Evolutionary conservation across 495 filamentous ascomycete genomes (phyloP).

Genomic region (Penicillium cataractarum): DNA sequence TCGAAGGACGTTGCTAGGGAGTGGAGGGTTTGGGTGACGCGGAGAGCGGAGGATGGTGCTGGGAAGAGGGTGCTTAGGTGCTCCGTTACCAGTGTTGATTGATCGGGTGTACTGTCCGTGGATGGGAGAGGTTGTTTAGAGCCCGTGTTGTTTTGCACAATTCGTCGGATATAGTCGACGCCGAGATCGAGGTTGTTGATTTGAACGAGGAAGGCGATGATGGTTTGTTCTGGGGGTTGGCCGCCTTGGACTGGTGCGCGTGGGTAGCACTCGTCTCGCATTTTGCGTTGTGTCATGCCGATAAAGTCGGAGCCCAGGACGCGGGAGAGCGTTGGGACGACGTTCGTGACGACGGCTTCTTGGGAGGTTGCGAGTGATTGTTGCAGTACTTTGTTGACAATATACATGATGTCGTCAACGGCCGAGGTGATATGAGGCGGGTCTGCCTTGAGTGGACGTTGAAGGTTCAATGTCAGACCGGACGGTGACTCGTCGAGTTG

Average conservation of each 20-base stretch:
- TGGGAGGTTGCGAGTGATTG: conserved; percentile 86
- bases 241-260: conserved; percentile 72
- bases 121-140: conserved; percentile 34
- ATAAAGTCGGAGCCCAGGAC: conserved; percentile 94
- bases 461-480: conserved; percentile 73
- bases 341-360: conserved; percentile 68
- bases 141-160: conserved; percentile 68
- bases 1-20: conserved; percentile 72
- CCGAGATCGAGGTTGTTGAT: conserved; percentile 94
- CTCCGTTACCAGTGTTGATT: conserved; percentile 18
- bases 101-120: conserved; percentile 22
- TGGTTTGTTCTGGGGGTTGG: conserved; percentile 79
- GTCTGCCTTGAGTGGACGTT: conserved; percentile 66
- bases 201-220: conserved; percentile 84
- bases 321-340: conserved; percentile 77
- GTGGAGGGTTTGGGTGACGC: conserved; percentile 67
- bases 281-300: conserved; percentile 95
- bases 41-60: conserved; percentile 69
- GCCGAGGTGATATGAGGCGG: conserved; percentile 92
- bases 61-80: conserved; percentile 72
- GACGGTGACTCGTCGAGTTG: conserved; percentile 94
- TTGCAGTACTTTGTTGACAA: conserved; percentile 87
- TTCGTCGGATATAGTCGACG: conserved; percentile 85
- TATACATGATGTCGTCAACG: conserved; percentile 99
- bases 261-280: conserved; percentile 94